Percentiles rank a stretch among this genome's conserved stretches.
Conservation (phyloP, 306 rosid genomes). For the Carpinus viminea region DNA sequence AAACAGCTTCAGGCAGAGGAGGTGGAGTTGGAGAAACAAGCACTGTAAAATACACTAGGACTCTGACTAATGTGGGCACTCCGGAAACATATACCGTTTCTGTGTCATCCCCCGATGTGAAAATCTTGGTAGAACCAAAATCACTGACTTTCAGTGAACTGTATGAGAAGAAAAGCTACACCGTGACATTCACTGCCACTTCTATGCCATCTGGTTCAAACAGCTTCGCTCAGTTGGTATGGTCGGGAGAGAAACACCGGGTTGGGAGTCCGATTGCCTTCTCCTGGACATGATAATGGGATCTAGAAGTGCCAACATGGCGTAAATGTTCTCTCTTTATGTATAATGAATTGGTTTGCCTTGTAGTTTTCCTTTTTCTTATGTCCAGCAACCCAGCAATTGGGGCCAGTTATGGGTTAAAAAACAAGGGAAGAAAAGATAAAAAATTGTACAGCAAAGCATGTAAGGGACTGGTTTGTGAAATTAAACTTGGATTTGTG, state of each 20-base stretch:
- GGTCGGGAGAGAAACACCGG: slow-evolving; percentile 84
- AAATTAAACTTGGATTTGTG: not conserved
- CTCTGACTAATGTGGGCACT: slow-evolving; percentile 71
- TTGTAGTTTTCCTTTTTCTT: slow-evolving; percentile 14
- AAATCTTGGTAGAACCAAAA: slow-evolving; percentile 67
- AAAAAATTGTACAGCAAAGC: slow-evolving; percentile 36
- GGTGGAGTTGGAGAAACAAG: slow-evolving; percentile 42
- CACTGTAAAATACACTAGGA: slow-evolving; percentile 60
- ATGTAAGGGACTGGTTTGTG: not conserved
- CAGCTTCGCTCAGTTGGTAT: slow-evolving; percentile 66
- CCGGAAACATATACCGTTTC: slow-evolving; percentile 61
- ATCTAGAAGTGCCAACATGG: slow-evolving; percentile 16
- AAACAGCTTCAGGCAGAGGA: slow-evolving; percentile 46
- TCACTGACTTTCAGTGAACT: slow-evolving; percentile 49
- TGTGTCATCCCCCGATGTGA: slow-evolving; percentile 51
- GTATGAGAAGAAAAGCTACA: slow-evolving; percentile 63
- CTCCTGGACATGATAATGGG: slow-evolving; percentile 59
- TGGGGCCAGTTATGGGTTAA: slow-evolving; percentile 3
- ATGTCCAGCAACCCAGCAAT: slow-evolving; percentile 27
- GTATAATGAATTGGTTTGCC: slow-evolving; percentile 7
- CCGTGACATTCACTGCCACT: slow-evolving; percentile 57
- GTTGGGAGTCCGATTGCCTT: slow-evolving; percentile 81
- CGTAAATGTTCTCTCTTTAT: not conserved
- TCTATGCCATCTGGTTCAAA: slow-evolving; percentile 61
- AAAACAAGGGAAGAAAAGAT: slow-evolving; percentile 2